phyloP scores from a whole-genome alignment of 1,284 basidiomycete genomes.

The Pseudozyma hubeiensis region DNA sequence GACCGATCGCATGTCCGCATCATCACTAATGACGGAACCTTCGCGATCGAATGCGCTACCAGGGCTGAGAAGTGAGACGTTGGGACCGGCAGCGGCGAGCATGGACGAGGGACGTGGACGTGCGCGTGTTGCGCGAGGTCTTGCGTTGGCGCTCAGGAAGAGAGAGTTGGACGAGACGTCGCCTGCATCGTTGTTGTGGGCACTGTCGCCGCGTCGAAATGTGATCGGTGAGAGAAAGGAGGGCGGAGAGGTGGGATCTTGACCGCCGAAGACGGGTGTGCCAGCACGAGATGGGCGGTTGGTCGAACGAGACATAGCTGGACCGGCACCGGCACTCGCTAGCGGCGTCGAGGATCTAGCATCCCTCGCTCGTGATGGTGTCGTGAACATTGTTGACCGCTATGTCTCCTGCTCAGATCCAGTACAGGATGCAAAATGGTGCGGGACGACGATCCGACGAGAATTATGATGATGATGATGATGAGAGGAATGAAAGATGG shows the following conservation, averaged over 20 bases:
- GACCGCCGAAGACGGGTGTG: constrained; percentile 35
- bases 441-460: not conserved
- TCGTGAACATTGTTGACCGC: constrained; percentile 33
- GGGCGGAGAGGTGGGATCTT: constrained; percentile 32
- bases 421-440: not conserved
- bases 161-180: constrained; percentile 36
- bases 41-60: constrained; percentile 29
- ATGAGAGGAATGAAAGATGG: constrained; percentile 15
- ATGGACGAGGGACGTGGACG: constrained; percentile 41
- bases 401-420: not conserved
- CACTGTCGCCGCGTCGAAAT: constrained; percentile 11
- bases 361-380: constrained; percentile 36
- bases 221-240: constrained; percentile 19
- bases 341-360: constrained; percentile 39
- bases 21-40: constrained; percentile 29
- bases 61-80: constrained; percentile 29
- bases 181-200: constrained; percentile 7
- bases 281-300: constrained; percentile 37
- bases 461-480: not conserved
- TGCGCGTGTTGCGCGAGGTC: constrained; percentile 17
- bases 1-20: constrained; percentile 38
- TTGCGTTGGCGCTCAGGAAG: constrained; percentile 10
- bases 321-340: constrained; percentile 9
- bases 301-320: constrained; percentile 13
- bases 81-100: constrained; percentile 29